These are phyloP conservation scores for Ajuga chamaepitys DNA, from an alignment of 257 asterid genomes.

Conservation along the genomic window DNA sequence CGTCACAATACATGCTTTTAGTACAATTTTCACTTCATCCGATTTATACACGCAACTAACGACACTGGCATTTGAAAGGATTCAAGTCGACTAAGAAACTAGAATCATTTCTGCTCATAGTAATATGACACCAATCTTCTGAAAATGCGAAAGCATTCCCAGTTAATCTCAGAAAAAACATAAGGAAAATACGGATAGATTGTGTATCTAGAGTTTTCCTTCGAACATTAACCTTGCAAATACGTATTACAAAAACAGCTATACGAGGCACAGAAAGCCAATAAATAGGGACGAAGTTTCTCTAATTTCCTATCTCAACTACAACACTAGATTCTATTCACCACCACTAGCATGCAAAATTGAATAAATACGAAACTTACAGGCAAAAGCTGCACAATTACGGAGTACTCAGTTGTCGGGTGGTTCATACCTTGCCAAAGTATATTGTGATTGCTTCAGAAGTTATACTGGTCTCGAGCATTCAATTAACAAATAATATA, in stretches of 20 bases:
- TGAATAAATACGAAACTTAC: conserved; percentile 17
- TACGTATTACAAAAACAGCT: conserved; percentile 9
- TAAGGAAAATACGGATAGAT: neutral
- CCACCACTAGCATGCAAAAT: conserved; percentile 6
- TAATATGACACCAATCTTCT: no score
- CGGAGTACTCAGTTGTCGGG: conserved; percentile 2
- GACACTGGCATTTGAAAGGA: no score
- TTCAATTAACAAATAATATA: neutral
- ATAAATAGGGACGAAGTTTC: neutral
- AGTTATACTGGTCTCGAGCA: neutral
- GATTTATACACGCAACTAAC: no score
- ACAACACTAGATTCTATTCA: conserved; percentile 12
- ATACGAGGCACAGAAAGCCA: neutral
- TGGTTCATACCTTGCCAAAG: conserved; percentile 7
- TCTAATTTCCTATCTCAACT: conserved; percentile 12
- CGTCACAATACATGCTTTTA: no score
- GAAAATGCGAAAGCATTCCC: no score
- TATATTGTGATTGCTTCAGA: neutral
- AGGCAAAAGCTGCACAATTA: conserved; percentile 16
- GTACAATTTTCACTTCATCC: no score
- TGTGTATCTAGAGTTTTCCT: neutral
- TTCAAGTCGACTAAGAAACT: no score
- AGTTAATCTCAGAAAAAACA: no score
- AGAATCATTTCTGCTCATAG: no score
- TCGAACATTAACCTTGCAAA: neutral